Evolutionary conservation across 805 yeast species (phyloP), one percentile per base, ranked within the genome.

Genomic region (Barnettozyma sp.): DNA sequence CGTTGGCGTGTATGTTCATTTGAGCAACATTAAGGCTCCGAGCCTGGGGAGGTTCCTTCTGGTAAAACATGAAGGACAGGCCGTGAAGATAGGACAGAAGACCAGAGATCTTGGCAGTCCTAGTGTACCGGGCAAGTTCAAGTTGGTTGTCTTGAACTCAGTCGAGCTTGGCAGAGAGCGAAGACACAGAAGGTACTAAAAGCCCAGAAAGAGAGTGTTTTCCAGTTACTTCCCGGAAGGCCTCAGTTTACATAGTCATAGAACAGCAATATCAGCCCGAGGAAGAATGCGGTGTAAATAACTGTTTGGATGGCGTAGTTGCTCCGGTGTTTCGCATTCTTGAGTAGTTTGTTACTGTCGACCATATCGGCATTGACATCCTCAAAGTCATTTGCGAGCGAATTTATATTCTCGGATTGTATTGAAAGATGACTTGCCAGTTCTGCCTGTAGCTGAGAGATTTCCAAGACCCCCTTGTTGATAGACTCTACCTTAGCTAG

Each of bases 361-460:
- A 62, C 60, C 16, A 87, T 73, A 43, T 87, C 86, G 6, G 67
- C 48, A 36, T 76, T 72, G 1, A 84, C 73, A 42, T 75, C 75
- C 41, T 75, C 76, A 41, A 83, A 88, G 41, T 78, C 78, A 40
- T 78, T 80, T 32, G 76, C 56, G 43, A 87, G 62, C 26, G 66
- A 63, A 33, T 71, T 66, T 12, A 87, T 81, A 53, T 73, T 78
- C 35, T 80, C 81, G 6, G 81, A 75, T 58, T 87, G 97, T 1
- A 73, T 56, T 17, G 74, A 73, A 32, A 87, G 63, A 53, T 88
- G 94, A 36, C 78, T 65, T 10, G 84, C 70, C 36, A 87, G 64
- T 50, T 84, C 92, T 17, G 78, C 66, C 50, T 87, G 90, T 42
- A 88, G 57, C 36, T 78, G 73, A 1, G 87, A 71, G 28, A 88